Conservation (phyloP, 2,329 filamentous ascomycete genomes). For the Ascocoryne sarcoides region DNA sequence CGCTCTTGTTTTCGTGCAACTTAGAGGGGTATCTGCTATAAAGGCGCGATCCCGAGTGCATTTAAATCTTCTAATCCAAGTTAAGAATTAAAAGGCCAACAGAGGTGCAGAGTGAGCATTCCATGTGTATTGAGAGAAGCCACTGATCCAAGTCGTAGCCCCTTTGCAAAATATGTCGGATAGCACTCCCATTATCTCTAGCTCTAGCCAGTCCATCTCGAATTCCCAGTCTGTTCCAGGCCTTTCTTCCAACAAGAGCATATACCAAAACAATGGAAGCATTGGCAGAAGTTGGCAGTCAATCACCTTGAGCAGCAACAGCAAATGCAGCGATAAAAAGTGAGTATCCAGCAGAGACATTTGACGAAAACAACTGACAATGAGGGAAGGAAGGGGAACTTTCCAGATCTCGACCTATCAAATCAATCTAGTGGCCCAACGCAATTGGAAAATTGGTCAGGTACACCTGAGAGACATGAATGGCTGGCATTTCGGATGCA, state of each 20-base stretch:
- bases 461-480: constrained; percentile 1
- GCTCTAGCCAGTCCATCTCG: background rate
- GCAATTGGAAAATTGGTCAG: background rate
- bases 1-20: too few species aligned
- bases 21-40: too few species aligned
- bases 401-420: background rate
- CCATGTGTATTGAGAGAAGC: too few species aligned
- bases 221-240: background rate
- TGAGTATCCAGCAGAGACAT: background rate
- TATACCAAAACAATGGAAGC: background rate
- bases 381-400: background rate
- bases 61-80: too few species aligned
- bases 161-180: too few species aligned
- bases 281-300: background rate
- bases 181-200: background rate
- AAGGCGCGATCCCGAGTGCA: too few species aligned
- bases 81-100: too few species aligned
- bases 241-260: background rate
- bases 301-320: background rate
- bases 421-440: constrained; percentile 1
- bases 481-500: constrained; percentile 2
- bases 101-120: too few species aligned
- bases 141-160: too few species aligned
- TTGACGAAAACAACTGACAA: background rate
- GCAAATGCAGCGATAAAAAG: background rate